phyloP scores from a whole-genome alignment of 2,329 filamentous ascomycete species.

The Beauveria pseudobassiana region DNA sequence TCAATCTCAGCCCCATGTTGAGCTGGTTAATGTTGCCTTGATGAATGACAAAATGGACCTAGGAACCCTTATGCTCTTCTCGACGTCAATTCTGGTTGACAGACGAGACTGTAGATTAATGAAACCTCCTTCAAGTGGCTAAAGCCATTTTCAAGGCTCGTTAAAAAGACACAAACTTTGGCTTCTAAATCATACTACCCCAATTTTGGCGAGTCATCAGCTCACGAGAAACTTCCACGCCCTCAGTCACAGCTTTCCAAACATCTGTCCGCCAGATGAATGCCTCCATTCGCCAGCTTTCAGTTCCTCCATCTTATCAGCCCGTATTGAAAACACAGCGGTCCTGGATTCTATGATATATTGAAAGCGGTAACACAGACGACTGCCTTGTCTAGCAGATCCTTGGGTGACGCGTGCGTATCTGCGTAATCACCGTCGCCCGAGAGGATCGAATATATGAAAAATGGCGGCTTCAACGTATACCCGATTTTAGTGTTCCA shows the following conservation, averaged over 20 bases:
- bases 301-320: conserved; percentile 4
- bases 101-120: too few relatives aligned
- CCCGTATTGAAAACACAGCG: conserved; percentile 10
- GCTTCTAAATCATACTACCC: background rate
- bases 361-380: background rate
- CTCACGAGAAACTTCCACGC: background rate
- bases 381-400: background rate
- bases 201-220: background rate
- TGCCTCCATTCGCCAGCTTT: background rate
- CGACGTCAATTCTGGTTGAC: too few relatives aligned
- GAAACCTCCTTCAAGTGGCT: too few relatives aligned
- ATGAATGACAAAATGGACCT: too few relatives aligned
- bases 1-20: too few relatives aligned
- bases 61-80: too few relatives aligned
- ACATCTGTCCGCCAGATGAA: conserved; percentile 3
- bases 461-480: background rate
- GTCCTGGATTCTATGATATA: conserved; percentile 1
- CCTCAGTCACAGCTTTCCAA: background rate
- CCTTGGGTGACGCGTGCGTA: background rate
- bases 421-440: too few relatives aligned
- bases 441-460: background rate
- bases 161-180: too few relatives aligned
- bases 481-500: background rate
- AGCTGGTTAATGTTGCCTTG: too few relatives aligned
- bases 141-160: too few relatives aligned